A percentile compares a stretch with the other conserved stretches of the same genome.
phyloP scores from a whole-genome alignment of 108 stramenopile genomes.

The Poteriospumella lacustris region DNA sequence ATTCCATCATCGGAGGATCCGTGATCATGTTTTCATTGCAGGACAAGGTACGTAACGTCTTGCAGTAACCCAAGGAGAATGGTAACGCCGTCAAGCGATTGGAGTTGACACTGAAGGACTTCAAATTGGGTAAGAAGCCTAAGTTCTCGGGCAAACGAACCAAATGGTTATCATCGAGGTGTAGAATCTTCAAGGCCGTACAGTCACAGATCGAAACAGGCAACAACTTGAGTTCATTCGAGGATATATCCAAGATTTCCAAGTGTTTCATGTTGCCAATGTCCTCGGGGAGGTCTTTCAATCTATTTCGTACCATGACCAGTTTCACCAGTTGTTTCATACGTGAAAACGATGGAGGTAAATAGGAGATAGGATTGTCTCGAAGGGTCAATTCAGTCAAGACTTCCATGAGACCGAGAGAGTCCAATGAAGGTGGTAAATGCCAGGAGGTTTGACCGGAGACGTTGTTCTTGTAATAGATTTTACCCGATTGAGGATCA shows the following conservation, averaged over 20 bases:
- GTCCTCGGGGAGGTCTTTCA: slow-evolving; percentile 8
- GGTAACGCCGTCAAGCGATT: slow-evolving; percentile 14
- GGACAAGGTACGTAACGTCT: not conserved
- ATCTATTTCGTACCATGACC: not conserved
- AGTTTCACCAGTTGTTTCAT: not conserved
- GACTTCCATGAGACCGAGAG: not conserved
- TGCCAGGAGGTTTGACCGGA: not conserved
- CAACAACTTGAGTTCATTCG: slow-evolving; percentile 20
- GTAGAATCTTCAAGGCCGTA: not conserved
- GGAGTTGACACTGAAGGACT: not conserved
- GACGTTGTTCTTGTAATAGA: slow-evolving; percentile 14
- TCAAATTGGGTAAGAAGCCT: not conserved
- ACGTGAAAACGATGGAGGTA: not conserved
- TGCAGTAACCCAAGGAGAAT: slow-evolving; percentile 5
- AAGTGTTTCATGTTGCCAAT: slow-evolving; percentile 3
- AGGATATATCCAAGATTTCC: not conserved
- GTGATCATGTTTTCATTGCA: not conserved
- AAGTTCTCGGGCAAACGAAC: not conserved
- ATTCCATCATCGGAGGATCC: slow-evolving; percentile 8
- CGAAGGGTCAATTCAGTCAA: not conserved
- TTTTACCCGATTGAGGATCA: not conserved
- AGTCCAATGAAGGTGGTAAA: not conserved
- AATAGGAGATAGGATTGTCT: not conserved
- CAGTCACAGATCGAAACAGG: slow-evolving; percentile 17
- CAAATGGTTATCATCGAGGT: slow-evolving; percentile 18